Conservation (phyloP, 2,329 filamentous ascomycete species). For the Diplodia scrobiculata region DNA sequence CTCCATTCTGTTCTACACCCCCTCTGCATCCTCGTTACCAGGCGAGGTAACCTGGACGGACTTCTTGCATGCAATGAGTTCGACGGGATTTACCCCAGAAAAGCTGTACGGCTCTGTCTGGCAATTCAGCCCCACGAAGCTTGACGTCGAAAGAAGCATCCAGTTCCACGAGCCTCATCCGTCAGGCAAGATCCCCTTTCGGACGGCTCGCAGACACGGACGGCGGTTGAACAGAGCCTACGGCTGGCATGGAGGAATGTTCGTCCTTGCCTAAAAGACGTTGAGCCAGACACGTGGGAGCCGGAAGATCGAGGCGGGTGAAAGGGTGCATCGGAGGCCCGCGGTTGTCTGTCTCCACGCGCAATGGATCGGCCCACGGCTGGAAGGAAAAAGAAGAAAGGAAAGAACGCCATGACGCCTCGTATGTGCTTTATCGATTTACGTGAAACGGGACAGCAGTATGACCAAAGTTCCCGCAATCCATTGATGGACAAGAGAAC, state of each 20-base stretch:
- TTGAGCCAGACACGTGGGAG: slow-evolving; percentile 5
- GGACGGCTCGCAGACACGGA: slow-evolving; percentile 52
- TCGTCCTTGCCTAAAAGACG: slow-evolving; percentile 34
- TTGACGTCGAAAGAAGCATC: slow-evolving; percentile 54
- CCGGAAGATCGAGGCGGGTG: slow-evolving; percentile 6
- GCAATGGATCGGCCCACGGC: background rate
- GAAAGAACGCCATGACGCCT: slow-evolving; percentile 3
- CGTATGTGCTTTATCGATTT: slow-evolving; percentile 25
- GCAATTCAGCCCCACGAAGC: slow-evolving; percentile 56
- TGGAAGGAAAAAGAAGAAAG: background rate
- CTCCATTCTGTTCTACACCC: slow-evolving; percentile 47
- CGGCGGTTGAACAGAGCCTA: slow-evolving; percentile 55
- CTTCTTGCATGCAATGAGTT: slow-evolving; percentile 56
- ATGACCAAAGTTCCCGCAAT: slow-evolving; percentile 6
- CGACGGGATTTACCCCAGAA: slow-evolving; percentile 54
- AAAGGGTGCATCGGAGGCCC: background rate
- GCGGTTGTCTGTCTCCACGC: too few relatives aligned
- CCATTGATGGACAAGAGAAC: slow-evolving; percentile 7
- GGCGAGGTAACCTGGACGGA: slow-evolving; percentile 58
- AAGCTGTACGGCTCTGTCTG: slow-evolving; percentile 65
- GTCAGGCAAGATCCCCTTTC: slow-evolving; percentile 54
- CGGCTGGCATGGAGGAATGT: slow-evolving; percentile 55
- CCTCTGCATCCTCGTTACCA: slow-evolving; percentile 42
- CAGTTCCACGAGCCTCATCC: slow-evolving; percentile 66
- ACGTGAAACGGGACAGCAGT: background rate